A percentile compares a stretch with the other conserved stretches of the same genome.
Evolutionary conservation across 2,329 filamentous ascomycete species (phyloP).

Genomic region (Trichoderma koningiopsis): DNA sequence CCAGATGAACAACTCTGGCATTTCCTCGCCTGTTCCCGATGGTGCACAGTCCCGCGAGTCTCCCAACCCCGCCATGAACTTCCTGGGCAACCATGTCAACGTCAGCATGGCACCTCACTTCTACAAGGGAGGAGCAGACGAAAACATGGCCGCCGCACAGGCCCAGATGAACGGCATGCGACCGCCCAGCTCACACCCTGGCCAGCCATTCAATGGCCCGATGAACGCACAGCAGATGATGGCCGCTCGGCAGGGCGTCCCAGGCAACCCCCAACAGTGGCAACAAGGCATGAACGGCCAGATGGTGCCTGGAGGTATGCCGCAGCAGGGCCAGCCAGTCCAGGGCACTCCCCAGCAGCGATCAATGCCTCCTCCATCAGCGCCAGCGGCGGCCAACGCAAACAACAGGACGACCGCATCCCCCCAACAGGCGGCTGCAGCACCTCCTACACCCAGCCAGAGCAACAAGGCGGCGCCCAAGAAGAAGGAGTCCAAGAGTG

Average conservation of each 20-base stretch:
- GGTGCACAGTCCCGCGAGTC: slow-evolving; percentile 67
- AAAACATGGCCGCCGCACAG: slow-evolving; percentile 54
- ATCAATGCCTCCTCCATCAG: slow-evolving; percentile 67
- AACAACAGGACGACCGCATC: slow-evolving; percentile 61
- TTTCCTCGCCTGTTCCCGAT: slow-evolving; percentile 73
- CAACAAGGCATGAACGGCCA: slow-evolving; percentile 47
- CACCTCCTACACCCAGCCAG: slow-evolving; percentile 76
- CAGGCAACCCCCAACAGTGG: slow-evolving; percentile 43
- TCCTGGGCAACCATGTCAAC: slow-evolving; percentile 65
- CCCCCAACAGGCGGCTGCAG: slow-evolving; percentile 64
- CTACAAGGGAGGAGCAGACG: slow-evolving; percentile 58
- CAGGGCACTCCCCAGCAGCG: slow-evolving; percentile 75
- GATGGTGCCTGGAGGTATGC: slow-evolving; percentile 45
- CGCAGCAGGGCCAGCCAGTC: slow-evolving; percentile 47
- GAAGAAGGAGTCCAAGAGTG: slow-evolving; percentile 70
- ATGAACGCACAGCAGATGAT: slow-evolving; percentile 63
- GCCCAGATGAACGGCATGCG: slow-evolving; percentile 67
- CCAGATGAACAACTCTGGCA: slow-evolving; percentile 68
- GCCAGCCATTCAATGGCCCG: slow-evolving; percentile 57
- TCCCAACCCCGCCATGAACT: slow-evolving; percentile 63
- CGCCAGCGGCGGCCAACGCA: slow-evolving; percentile 54
- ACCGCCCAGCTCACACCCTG: slow-evolving; percentile 69
- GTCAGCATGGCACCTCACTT: slow-evolving; percentile 62
- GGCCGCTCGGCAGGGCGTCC: slow-evolving; percentile 47
- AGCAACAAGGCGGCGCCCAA: slow-evolving; percentile 73